Conservation (phyloP, 2,329 filamentous ascomycete species). For the Xylariaceae sp. region DNA sequence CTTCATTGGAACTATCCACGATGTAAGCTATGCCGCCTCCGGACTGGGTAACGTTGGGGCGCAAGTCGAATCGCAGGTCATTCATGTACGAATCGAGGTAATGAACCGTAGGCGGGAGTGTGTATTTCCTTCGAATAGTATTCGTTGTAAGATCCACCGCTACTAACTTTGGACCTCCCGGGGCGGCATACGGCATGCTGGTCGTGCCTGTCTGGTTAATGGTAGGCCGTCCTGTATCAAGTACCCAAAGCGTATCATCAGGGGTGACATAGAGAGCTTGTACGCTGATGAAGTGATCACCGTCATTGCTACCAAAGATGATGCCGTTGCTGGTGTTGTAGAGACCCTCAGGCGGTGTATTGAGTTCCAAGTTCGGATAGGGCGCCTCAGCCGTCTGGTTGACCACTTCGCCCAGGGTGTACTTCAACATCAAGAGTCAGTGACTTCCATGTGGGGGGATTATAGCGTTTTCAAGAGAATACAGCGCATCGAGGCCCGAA, state of each 20-base stretch:
- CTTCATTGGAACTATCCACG: slow-evolving; percentile 53
- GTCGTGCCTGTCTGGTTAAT: slow-evolving; percentile 46
- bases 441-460: no score
- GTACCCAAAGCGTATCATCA: slow-evolving; percentile 52
- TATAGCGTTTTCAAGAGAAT: no score
- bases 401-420: slow-evolving; percentile 54
- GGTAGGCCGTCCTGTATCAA: slow-evolving; percentile 53
- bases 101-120: slow-evolving; percentile 50
- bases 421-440: no score
- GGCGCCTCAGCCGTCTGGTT: slow-evolving; percentile 55
- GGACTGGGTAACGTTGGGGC: slow-evolving; percentile 46
- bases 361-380: slow-evolving; percentile 52
- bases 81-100: slow-evolving; percentile 55
- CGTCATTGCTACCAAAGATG: slow-evolving; percentile 52
- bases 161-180: slow-evolving; percentile 53
- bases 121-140: slow-evolving; percentile 47
- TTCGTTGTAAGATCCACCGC: slow-evolving; percentile 50
- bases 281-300: slow-evolving; percentile 49
- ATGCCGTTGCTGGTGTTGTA: slow-evolving; percentile 47
- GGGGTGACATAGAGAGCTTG: slow-evolving; percentile 54
- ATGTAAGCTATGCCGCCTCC: slow-evolving; percentile 53
- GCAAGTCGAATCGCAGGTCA: slow-evolving; percentile 54
- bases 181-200: slow-evolving; percentile 51
- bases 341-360: slow-evolving; percentile 38
- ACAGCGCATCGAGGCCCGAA: no score